Evolutionary conservation across 331 rosid species (phyloP).

Genomic region (Ulmus americana): DNA sequence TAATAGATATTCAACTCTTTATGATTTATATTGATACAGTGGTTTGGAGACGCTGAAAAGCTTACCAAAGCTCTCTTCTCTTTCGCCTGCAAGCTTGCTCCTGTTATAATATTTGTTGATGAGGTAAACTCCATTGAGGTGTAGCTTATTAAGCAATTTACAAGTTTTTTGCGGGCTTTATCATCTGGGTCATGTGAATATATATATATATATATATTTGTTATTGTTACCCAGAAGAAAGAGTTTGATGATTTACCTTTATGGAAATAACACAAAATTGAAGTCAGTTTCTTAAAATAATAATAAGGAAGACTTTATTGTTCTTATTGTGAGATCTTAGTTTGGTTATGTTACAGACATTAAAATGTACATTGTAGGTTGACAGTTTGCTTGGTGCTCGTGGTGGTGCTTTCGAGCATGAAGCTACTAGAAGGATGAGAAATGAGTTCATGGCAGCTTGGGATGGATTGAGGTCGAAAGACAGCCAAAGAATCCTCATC

Average conservation of each 20-base stretch:
- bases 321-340: neutral
- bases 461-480: conserved; percentile 98
- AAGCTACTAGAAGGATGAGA: conserved; percentile 99
- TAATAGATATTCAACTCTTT: conserved; percentile 21
- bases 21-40: conserved; percentile 43
- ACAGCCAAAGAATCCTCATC: conserved; percentile 82
- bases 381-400: conserved; percentile 99
- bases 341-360: neutral
- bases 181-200: no score
- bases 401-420: conserved; percentile 95
- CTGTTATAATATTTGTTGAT: conserved; percentile 93
- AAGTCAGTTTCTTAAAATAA: no score
- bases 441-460: conserved; percentile 99
- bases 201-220: no score
- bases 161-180: no score
- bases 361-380: conserved; percentile 43
- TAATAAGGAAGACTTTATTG: neutral
- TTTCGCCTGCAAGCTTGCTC: conserved; percentile 93
- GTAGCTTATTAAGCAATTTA: no score
- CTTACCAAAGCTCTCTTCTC: conserved; percentile 95
- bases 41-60: conserved; percentile 99
- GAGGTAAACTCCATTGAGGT: conserved; percentile 45
- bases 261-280: no score
- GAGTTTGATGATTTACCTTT: no score
- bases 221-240: no score